Evolutionary conservation across 768 basidiomycete genomes (phyloP).

Genomic region (Boletus barrowsii): DNA sequence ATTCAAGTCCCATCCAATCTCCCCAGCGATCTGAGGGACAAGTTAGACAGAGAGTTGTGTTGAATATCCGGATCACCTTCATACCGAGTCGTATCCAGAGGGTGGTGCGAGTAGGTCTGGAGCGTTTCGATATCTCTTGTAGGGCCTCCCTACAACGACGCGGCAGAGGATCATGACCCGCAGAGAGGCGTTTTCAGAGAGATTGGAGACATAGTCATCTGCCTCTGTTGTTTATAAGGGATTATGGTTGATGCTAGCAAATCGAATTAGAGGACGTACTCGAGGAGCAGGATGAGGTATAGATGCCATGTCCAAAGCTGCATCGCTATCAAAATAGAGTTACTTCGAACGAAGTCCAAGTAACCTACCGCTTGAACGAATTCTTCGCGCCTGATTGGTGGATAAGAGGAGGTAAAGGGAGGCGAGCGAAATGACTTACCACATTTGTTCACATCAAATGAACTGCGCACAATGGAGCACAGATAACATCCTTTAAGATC

Average conservation of each 20-base stretch:
- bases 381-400: slow-evolving; percentile 47
- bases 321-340: neutral
- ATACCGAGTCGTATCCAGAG: slow-evolving; percentile 58
- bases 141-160: slow-evolving; percentile 61
- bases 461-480: slow-evolving; percentile 54
- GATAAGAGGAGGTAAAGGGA: slow-evolving; percentile 8
- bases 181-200: slow-evolving; percentile 38
- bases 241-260: neutral
- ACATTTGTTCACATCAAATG: slow-evolving; percentile 59
- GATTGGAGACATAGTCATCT: slow-evolving; percentile 56
- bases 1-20: slow-evolving; percentile 63
- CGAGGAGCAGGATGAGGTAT: slow-evolving; percentile 63
- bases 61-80: slow-evolving; percentile 15
- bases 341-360: neutral
- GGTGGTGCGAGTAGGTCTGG: slow-evolving; percentile 50
- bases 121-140: slow-evolving; percentile 48
- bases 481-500: slow-evolving; percentile 48
- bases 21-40: slow-evolving; percentile 48
- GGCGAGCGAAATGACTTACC: slow-evolving; percentile 36
- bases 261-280: slow-evolving; percentile 38
- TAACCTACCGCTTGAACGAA: slow-evolving; percentile 46
- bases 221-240: slow-evolving; percentile 45
- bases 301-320: slow-evolving; percentile 70
- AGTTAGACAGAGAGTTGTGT: neutral
- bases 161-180: slow-evolving; percentile 57